Percentiles rank a stretch among this genome's conserved stretches.
Conservation (phyloP, 2,329 filamentous ascomycete genomes). For the Aspergillus sp. region DNA sequence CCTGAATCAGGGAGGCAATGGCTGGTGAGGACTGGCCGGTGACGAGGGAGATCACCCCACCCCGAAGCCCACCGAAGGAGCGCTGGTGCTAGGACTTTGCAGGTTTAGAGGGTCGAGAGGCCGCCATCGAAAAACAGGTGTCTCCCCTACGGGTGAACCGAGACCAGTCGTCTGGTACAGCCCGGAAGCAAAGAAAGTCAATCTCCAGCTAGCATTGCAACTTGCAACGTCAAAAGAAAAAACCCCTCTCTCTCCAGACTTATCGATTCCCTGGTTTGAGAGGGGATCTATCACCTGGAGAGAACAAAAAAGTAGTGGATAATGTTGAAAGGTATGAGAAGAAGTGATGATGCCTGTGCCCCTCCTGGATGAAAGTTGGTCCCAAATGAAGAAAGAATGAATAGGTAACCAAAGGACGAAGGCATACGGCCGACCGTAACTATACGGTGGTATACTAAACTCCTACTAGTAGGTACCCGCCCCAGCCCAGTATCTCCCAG, state of each 20-base stretch:
- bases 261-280: not conserved
- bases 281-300: not conserved
- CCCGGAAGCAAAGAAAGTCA: conserved; percentile 5
- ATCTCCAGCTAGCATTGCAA: conserved; percentile 9
- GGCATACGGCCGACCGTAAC: not conserved
- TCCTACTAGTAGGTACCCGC: not conserved
- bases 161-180: conserved; percentile 14
- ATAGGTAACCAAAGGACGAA: not conserved
- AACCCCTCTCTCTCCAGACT: too few species aligned
- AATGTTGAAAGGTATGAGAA: not conserved
- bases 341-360: not conserved
- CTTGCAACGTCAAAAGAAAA: conserved; percentile 1
- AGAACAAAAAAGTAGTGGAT: not conserved
- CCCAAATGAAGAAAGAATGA: not conserved
- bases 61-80: conserved; percentile 22
- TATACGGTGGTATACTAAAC: not conserved
- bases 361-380: conserved; percentile 1
- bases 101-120: conserved; percentile 12
- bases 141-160: conserved; percentile 11
- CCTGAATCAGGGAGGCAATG: conserved; percentile 24
- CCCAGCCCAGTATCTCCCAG: not conserved
- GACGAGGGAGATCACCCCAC: conserved; percentile 28
- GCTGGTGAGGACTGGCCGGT: conserved; percentile 26
- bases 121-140: conserved; percentile 3
- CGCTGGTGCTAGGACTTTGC: conserved; percentile 21